These are phyloP conservation scores for Penicillium canescens DNA, from an alignment of 495 filamentous ascomycete species.

Conservation along the genomic window DNA sequence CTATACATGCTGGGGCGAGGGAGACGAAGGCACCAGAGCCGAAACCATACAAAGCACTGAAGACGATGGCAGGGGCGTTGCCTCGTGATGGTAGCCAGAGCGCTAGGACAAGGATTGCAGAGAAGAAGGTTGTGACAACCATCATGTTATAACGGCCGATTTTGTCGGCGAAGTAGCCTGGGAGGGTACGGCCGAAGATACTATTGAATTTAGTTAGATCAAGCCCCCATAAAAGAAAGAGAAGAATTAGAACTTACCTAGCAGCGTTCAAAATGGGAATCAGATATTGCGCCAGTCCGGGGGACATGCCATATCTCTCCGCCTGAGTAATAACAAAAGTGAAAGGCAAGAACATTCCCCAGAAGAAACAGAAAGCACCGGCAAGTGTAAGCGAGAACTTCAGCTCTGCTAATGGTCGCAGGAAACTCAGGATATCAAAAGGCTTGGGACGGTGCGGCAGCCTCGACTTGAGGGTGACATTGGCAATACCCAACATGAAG, in stretches of 20 bases:
- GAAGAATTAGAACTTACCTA: slow-evolving; percentile 41
- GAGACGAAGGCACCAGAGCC: slow-evolving; percentile 71
- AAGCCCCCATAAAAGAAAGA: background rate
- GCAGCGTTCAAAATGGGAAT: slow-evolving; percentile 71
- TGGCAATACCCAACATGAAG: slow-evolving; percentile 59
- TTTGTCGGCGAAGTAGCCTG: slow-evolving; percentile 70
- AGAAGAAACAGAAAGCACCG: slow-evolving; percentile 64
- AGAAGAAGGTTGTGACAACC: slow-evolving; percentile 59
- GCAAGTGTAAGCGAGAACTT: slow-evolving; percentile 50
- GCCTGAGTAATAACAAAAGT: slow-evolving; percentile 68
- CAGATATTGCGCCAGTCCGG: slow-evolving; percentile 59
- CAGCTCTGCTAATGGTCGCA: slow-evolving; percentile 59
- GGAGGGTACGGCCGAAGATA: slow-evolving; percentile 72
- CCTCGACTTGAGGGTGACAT: slow-evolving; percentile 64
- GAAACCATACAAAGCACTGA: slow-evolving; percentile 70
- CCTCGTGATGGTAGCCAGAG: slow-evolving; percentile 65
- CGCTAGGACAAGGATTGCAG: slow-evolving; percentile 64
- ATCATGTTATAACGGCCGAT: slow-evolving; percentile 75
- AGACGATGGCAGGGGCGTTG: slow-evolving; percentile 64
- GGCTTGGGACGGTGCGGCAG: slow-evolving; percentile 57
- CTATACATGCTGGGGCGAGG: slow-evolving; percentile 57
- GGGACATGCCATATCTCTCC: slow-evolving; percentile 57
- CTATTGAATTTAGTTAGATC: slow-evolving; percentile 24
- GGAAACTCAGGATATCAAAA: slow-evolving; percentile 55
- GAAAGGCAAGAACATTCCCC: slow-evolving; percentile 73